These are phyloP conservation scores for Mortierella sp. DNA, from an alignment of 371 early-diverging fungal genomes.

Conservation along the genomic window DNA sequence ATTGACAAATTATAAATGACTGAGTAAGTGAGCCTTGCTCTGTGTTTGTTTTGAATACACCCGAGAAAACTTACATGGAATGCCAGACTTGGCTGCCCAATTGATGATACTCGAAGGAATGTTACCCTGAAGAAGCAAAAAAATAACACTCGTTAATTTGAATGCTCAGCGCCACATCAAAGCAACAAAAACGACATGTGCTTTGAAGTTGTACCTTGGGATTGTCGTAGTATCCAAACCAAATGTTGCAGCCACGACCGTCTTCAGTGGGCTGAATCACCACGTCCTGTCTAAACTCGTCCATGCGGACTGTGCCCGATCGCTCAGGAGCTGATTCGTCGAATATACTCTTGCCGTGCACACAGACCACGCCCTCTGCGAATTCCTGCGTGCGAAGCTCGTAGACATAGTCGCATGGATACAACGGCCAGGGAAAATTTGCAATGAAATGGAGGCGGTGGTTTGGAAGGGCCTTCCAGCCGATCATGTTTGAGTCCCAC, in stretches of 20 bases:
- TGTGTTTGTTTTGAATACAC: neutral
- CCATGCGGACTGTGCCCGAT: conserved; percentile 58
- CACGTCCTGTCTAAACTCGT: conserved; percentile 59
- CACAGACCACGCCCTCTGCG: conserved; percentile 35
- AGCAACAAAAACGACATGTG: neutral
- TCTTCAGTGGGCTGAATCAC: conserved; percentile 53
- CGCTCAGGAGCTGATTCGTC: conserved; percentile 39
- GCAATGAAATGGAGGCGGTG: conserved; percentile 32
- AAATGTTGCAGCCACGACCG: conserved; percentile 54
- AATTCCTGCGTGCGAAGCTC: conserved; percentile 39
- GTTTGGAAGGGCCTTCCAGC: conserved; percentile 34
- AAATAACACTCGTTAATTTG: neutral
- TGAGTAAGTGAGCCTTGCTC: neutral
- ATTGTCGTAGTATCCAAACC: conserved; percentile 63
- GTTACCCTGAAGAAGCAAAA: conserved; percentile 42
- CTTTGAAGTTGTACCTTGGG: conserved; percentile 58
- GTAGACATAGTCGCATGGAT: conserved; percentile 62
- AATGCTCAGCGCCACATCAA: neutral
- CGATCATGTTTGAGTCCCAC: conserved; percentile 63
- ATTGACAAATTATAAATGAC: neutral
- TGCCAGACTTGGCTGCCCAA: conserved; percentile 66
- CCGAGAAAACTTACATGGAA: conserved; percentile 37
- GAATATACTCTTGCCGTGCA: conserved; percentile 59
- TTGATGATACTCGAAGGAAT: conserved; percentile 64
- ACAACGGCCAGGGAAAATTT: conserved; percentile 62